A percentile compares a stretch with the other conserved stretches of the same genome.
phyloP scores from a whole-genome alignment of 179 eudicot genomes.

The Vitellaria paradoxa region DNA sequence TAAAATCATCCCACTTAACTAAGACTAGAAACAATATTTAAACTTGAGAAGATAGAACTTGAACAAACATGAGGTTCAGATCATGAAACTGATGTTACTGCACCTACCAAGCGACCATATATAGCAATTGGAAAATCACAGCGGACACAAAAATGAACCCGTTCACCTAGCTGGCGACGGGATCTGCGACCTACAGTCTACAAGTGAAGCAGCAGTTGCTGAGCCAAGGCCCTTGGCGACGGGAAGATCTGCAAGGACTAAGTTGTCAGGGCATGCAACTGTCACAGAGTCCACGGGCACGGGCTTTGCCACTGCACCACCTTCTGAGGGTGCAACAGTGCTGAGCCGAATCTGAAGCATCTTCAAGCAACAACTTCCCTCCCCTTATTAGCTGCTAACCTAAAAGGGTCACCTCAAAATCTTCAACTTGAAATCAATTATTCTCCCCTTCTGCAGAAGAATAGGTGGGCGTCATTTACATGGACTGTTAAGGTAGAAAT shows the following conservation, averaged over 20 bases:
- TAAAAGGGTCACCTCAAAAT: background rate
- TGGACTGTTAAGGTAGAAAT: background rate
- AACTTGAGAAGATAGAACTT: background rate
- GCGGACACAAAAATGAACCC: conserved; percentile 93
- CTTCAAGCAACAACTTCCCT: conserved; percentile 27
- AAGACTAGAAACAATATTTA: background rate
- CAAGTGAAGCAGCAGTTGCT: conserved; percentile 47
- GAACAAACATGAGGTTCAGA: background rate
- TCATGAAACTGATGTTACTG: background rate
- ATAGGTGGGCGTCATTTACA: background rate
- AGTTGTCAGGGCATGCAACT: conserved; percentile 96
- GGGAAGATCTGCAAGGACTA: conserved; percentile 89
- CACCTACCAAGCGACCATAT: conserved; percentile 88
- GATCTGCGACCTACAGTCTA: conserved; percentile 85
- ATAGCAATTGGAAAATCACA: conserved; percentile 95
- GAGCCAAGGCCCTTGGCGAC: conserved; percentile 91
- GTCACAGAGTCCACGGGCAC: conserved; percentile 59
- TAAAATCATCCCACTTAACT: background rate
- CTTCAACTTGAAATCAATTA: background rate
- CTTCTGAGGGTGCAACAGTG: conserved; percentile 64
- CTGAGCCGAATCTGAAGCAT: conserved; percentile 92
- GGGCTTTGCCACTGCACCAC: conserved; percentile 49
- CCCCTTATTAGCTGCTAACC: background rate
- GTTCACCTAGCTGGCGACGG: conserved; percentile 84
- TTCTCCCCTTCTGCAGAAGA: conserved; percentile 6